Conservation (phyloP, 345 rosid genomes). For the Melaleuca alternifolia region DNA sequence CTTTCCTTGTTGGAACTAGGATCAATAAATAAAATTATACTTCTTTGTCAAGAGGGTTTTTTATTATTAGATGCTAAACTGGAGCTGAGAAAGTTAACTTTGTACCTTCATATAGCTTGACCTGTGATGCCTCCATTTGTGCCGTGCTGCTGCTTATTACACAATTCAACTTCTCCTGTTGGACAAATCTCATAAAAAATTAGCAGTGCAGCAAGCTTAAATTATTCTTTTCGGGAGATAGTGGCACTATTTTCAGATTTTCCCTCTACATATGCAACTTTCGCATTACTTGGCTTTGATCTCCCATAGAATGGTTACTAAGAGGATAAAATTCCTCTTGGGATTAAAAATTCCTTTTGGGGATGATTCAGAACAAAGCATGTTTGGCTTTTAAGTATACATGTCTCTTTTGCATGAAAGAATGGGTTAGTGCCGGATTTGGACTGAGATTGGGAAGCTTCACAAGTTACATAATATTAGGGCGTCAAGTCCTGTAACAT, state of each 20-base stretch:
- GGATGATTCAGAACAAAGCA: too few relatives aligned
- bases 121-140: neutral
- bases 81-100: neutral
- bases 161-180: neutral
- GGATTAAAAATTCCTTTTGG: neutral
- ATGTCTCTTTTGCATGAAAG: too few relatives aligned
- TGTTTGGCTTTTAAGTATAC: too few relatives aligned
- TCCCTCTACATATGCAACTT: neutral
- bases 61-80: neutral
- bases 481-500: too few relatives aligned
- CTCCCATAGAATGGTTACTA: neutral
- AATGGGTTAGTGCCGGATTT: too few relatives aligned
- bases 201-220: neutral
- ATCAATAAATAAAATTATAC: neutral
- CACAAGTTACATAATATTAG: too few relatives aligned
- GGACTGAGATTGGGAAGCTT: too few relatives aligned
- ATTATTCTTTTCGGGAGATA: neutral
- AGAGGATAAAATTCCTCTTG: neutral
- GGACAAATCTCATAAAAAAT: neutral
- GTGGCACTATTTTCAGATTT: neutral
- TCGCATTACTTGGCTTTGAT: neutral
- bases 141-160: neutral
- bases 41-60: neutral
- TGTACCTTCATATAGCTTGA: neutral
- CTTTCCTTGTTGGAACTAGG: neutral